Percentiles rank a stretch among this genome's conserved stretches.
Evolutionary conservation across 169 alveolate genomes (phyloP).

Genomic region (Plasmodium ovale): DNA sequence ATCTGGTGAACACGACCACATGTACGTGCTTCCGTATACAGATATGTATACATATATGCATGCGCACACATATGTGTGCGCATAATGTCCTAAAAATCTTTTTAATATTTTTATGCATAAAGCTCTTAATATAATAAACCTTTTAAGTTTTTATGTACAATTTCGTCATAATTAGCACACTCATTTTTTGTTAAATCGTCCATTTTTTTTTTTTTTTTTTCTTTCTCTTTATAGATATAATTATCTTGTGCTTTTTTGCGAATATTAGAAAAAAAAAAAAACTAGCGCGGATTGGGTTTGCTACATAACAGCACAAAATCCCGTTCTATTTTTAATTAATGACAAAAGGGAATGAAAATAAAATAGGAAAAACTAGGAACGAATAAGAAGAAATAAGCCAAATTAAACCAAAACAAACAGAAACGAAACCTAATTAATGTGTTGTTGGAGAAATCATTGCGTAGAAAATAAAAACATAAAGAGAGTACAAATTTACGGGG

Average conservation of each 20-base stretch:
- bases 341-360: background rate
- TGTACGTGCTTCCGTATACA: background rate
- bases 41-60: background rate
- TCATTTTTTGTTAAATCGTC: constrained; percentile 7
- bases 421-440: too few species aligned
- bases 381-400: too few species aligned
- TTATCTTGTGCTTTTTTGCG: too few species aligned
- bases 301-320: background rate
- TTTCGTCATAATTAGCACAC: constrained; percentile 33
- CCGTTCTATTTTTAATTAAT: background rate
- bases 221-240: too few species aligned
- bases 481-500: too few species aligned
- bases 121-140: constrained; percentile 17
- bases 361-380: background rate
- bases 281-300: background rate
- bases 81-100: background rate
- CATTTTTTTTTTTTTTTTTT: constrained; percentile 33
- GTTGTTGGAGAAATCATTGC: too few species aligned
- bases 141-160: constrained; percentile 36
- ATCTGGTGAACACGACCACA: background rate
- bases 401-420: too few species aligned
- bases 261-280: too few species aligned
- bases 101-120: background rate
- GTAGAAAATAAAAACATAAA: too few species aligned
- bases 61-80: background rate